A percentile compares a stretch with the other conserved stretches of the same genome.
Conservation (phyloP, 495 filamentous ascomycete species). For the Trichoderma erinaceum region DNA sequence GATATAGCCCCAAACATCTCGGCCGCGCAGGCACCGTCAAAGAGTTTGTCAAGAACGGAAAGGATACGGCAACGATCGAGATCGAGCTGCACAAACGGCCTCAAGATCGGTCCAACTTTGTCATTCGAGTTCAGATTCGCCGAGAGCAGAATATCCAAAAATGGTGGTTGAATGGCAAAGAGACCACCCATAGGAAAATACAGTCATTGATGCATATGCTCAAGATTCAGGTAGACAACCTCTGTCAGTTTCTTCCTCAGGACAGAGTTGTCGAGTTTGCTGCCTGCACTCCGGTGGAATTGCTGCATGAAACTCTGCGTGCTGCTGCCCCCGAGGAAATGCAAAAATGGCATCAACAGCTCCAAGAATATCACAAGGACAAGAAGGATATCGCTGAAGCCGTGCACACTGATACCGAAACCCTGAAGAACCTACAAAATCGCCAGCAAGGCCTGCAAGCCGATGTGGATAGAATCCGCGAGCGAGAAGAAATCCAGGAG, state of each 20-base stretch:
- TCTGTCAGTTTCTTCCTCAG: constrained; percentile 96
- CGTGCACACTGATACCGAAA: constrained; percentile 53
- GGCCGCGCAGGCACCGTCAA: constrained; percentile 79
- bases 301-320: constrained; percentile 76
- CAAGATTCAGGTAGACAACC: constrained; percentile 90
- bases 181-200: constrained; percentile 52
- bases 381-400: constrained; percentile 60
- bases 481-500: constrained; percentile 61
- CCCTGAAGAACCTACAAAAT: constrained; percentile 57
- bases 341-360: constrained; percentile 65
- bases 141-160: constrained; percentile 72
- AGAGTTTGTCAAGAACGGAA: constrained; percentile 92
- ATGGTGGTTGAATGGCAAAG: constrained; percentile 63
- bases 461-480: constrained; percentile 76
- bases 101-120: constrained; percentile 51
- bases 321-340: constrained; percentile 79
- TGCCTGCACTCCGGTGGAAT: constrained; percentile 73
- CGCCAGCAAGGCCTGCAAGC: constrained; percentile 72
- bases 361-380: constrained; percentile 62
- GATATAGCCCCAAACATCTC: constrained; percentile 74
- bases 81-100: constrained; percentile 69
- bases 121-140: constrained; percentile 70
- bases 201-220: constrained; percentile 59
- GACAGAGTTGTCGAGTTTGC: constrained; percentile 96
- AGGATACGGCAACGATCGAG: constrained; percentile 70